Conservation (phyloP, 2,329 filamentous ascomycete genomes). For the Fusarium sp. region DNA sequence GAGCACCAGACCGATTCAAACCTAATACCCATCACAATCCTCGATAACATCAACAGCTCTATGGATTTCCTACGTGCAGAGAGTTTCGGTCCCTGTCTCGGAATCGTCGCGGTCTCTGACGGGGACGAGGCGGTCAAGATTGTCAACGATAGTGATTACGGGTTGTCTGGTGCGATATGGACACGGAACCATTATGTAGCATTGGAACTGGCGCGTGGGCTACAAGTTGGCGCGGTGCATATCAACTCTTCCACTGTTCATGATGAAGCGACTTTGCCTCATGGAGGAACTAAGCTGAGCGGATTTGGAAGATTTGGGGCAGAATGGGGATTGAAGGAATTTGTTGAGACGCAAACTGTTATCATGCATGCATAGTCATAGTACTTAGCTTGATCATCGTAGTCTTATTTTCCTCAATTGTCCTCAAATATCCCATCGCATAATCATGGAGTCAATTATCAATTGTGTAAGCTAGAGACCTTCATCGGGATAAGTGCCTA, state of each 20-base stretch:
- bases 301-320: neutral
- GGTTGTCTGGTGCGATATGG: neutral
- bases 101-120: neutral
- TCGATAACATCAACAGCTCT: neutral
- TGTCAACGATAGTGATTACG: neutral
- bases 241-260: neutral
- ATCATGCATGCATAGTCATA: neutral
- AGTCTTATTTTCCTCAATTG: no score
- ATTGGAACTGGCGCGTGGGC: neutral
- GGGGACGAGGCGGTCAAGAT: neutral
- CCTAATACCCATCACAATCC: neutral
- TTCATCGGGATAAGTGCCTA: no score
- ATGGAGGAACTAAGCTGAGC: neutral
- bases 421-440: rapidly evolving
- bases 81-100: neutral
- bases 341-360: neutral
- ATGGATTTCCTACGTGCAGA: neutral
- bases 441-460: rapidly evolving
- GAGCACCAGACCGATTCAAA: neutral
- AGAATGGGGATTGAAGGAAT: neutral
- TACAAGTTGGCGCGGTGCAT: neutral
- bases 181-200: neutral
- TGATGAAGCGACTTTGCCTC: neutral
- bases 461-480: rapidly evolving
- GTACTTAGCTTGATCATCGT: rapidly evolving